Evolutionary conservation across 345 rosid species (phyloP), one percentile per base, ranked within the genome.

Genomic region (Gossypium sturtianum): DNA sequence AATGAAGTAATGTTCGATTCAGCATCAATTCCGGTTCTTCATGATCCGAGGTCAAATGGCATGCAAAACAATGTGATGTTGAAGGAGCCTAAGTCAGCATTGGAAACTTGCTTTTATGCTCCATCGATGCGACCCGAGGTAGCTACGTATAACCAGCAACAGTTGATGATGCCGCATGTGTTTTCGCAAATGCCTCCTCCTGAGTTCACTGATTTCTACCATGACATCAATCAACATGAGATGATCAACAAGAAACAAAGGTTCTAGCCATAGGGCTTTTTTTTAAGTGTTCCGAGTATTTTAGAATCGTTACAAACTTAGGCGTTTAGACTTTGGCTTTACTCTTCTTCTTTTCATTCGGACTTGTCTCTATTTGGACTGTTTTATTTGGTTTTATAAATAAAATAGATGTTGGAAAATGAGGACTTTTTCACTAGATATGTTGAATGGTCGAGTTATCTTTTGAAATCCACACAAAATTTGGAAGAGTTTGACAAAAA

Each of bases 31-130:
- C 38, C 38, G 2, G 71, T 22, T 12, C 45, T 29, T 34, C 44
- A 34, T 15, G 7, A 62, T 29, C 66, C 66, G 9, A 62, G 4
- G 22, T 58, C 62, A 5, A 16, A 11, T 9, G 47, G 47, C 48
- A 38, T 63, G 67, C 67, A 34, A 34, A 16, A 62, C 47, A 34
- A 62, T 38, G 45, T 63, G 25, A n/a, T 64, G 69, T 64, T 64
- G 49, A n/a, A 64, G 49, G 49, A 64, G 49, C 16, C 69, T 0
- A 41, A 10, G 49, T 13, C 25, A n/a, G 15, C 9, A n/a, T 41
- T 9, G 49, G 8, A 64, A 41, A 9, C 49, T 64, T n/a, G 49
- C 49, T 64, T n/a, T 48, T 41, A 17, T 9, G 7, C 51, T 10
- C 49, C 49, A 41, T 64, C 51, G 16, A 64, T 64, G 49, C 49